Conservation (phyloP, 1,139 yeast species). For the Candida neerlandica region DNA sequence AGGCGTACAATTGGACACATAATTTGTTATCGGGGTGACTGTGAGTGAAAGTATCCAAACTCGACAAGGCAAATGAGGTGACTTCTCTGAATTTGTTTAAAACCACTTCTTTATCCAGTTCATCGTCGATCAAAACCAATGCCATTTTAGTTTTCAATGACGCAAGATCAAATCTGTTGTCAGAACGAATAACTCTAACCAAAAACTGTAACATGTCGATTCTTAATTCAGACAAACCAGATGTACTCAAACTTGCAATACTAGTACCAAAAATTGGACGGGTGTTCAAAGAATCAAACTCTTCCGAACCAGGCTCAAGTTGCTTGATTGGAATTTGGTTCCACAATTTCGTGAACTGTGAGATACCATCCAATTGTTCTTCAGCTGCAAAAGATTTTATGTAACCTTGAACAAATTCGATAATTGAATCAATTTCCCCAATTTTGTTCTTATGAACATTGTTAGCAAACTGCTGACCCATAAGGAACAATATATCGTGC, state of each 20-base stretch:
- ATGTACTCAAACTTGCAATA: slow-evolving; percentile 50
- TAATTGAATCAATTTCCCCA: slow-evolving; percentile 64
- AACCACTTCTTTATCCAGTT: slow-evolving; percentile 27
- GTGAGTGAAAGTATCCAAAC: slow-evolving; percentile 34
- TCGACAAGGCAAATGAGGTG: slow-evolving; percentile 39
- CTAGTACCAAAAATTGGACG: slow-evolving; percentile 69
- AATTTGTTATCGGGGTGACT: slow-evolving; percentile 21
- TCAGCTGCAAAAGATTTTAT: slow-evolving; percentile 64
- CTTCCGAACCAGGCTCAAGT: slow-evolving; percentile 42
- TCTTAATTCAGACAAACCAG: slow-evolving; percentile 54
- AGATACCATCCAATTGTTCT: slow-evolving; percentile 68
- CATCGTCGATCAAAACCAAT: slow-evolving; percentile 52
- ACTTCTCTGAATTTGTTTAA: slow-evolving; percentile 48
- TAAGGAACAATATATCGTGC: slow-evolving; percentile 71
- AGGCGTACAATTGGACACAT: slow-evolving; percentile 35
- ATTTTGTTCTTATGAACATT: slow-evolving; percentile 56
- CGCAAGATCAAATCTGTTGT: slow-evolving; percentile 34
- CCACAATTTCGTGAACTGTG: slow-evolving; percentile 59
- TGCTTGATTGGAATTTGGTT: slow-evolving; percentile 45
- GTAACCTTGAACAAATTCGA: slow-evolving; percentile 74
- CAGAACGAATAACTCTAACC: slow-evolving; percentile 13
- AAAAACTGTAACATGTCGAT: slow-evolving; percentile 54
- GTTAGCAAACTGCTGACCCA: slow-evolving; percentile 75
- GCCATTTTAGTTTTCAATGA: slow-evolving; percentile 62
- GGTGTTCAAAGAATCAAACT: slow-evolving; percentile 40